Base-by-base conservation (phyloP, 1,139 yeast genomes). In the Kazachstania sp. region DNA sequence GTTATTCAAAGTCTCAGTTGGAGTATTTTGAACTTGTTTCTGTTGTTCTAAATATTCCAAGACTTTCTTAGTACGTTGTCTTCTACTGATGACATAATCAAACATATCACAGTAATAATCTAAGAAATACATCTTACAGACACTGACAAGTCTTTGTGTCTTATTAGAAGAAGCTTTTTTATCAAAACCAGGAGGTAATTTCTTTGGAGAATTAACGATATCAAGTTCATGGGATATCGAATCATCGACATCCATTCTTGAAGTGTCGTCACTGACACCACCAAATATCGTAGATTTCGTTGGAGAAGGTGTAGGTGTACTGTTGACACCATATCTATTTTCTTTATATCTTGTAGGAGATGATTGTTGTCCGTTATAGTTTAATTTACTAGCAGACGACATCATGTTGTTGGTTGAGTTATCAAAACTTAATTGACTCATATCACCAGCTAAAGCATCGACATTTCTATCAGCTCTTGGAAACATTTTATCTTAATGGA, bases 101-200 rank as follows among this genome's bases (percentile, higher is more conserved):
- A 94, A 85, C 79, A 86, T 82, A 63, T 92, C 98, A 68, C 96
- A 90, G 67, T 94, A 94, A 67, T 90, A 88, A 65, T 94, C 98
- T 53, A 94, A 73, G 60, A 94, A 92, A 69, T 85, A 85, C 70
- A 81, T 73, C 55, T 81, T 85, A 45, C 75, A 71, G 20, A 92
- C 97, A 50, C 88, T 86, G 4, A 94, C 95, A 53, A 87, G 71
- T 51, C 99, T 74, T 63, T 84, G 85, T 7, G 95, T 87, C 60
- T 86, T 87, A 41, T 86, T 82, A 43, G 79, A 76, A 52, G 80
- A 77, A 12, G 88, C 82, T 60, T 78, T 80, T 47, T 71, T 69
- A 54, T 74, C 71, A 59, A 80, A 79, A 34, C 78, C 83, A 41
- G 70, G 70, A 44, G 75, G 76, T 41, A 73, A 60, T 51, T 71